These are phyloP conservation scores for Capsella bursapastoris DNA, from an alignment of 345 rosid species.

Conservation along the genomic window DNA sequence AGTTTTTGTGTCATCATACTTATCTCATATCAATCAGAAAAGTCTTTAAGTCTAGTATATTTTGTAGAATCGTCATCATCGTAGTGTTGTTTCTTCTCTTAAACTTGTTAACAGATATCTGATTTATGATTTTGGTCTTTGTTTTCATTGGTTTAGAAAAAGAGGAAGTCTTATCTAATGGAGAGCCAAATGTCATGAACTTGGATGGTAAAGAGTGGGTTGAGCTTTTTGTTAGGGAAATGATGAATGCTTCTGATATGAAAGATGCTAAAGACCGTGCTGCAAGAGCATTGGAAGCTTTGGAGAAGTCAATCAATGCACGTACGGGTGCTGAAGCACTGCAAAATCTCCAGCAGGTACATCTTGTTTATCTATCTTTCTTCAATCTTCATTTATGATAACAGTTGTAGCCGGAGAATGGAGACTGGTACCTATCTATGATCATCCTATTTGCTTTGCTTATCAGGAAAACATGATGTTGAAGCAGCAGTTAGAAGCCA, in stretches of 20 bases:
- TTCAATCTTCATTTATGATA: neutral
- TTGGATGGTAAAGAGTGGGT: conserved; percentile 80
- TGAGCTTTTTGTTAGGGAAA: conserved; percentile 78
- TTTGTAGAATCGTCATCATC: neutral
- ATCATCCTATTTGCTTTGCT: neutral
- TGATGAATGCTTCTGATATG: conserved; percentile 69
- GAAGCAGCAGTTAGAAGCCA: conserved; percentile 71
- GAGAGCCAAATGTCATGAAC: conserved; percentile 48
- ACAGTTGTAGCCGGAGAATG: neutral
- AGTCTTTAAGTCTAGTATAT: neutral
- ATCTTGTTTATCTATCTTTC: neutral
- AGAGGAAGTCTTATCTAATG: conserved; percentile 44
- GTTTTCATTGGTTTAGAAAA: conserved; percentile 27
- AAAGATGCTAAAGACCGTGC: conserved; percentile 89
- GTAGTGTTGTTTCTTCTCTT: neutral
- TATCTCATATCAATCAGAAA: neutral
- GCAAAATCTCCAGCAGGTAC: conserved; percentile 61
- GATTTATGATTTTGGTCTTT: neutral
- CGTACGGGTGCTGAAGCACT: conserved; percentile 64
- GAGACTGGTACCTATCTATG: too few relatives aligned
- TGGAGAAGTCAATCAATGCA: conserved; percentile 75
- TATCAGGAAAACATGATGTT: conserved; percentile 66
- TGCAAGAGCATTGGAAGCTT: conserved; percentile 70
- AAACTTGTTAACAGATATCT: neutral
- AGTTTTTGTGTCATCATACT: neutral